Evolutionary conservation across 2,329 filamentous ascomycete genomes (phyloP).

Genomic region (Diaporthe sp.): DNA sequence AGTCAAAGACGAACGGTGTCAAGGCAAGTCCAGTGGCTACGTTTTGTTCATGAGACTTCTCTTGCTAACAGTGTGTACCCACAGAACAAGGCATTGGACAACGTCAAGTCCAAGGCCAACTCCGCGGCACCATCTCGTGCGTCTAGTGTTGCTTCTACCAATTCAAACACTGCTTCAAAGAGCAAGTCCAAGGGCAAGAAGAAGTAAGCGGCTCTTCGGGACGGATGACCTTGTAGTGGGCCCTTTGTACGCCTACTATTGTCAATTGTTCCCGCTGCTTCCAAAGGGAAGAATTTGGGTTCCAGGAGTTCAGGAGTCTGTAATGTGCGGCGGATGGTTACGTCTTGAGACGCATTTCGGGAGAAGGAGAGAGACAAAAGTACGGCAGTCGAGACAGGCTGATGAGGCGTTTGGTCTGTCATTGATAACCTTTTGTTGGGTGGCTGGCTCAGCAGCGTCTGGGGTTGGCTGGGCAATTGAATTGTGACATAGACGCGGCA

Average conservation of each 20-base stretch:
- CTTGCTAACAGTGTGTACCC: constrained; percentile 16
- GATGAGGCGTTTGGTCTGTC: constrained; percentile 33
- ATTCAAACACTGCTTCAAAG: constrained; percentile 65
- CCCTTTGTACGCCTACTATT: background rate
- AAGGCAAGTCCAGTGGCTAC: constrained; percentile 75
- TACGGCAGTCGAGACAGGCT: constrained; percentile 21
- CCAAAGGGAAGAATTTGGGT: background rate
- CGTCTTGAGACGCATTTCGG: background rate
- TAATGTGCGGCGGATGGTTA: constrained; percentile 2
- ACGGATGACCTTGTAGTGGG: background rate
- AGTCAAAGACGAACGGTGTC: constrained; percentile 83
- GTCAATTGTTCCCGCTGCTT: background rate
- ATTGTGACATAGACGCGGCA: constrained; percentile 25
- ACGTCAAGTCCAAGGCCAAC: constrained; percentile 85
- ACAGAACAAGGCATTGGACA: constrained; percentile 94
- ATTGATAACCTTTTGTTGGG: constrained; percentile 13
- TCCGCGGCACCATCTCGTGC: constrained; percentile 86
- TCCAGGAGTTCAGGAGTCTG: constrained; percentile 37
- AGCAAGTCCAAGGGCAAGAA: constrained; percentile 66
- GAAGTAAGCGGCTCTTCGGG: constrained; percentile 55
- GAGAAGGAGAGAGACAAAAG: constrained; percentile 18
- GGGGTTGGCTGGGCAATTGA: background rate
- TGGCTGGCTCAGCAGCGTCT: constrained; percentile 26
- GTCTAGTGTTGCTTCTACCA: constrained; percentile 86
- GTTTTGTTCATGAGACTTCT: constrained; percentile 31